Evolutionary conservation across 2,329 filamentous ascomycete genomes (phyloP).

Genomic region (Ascochyta koolunga): DNA sequence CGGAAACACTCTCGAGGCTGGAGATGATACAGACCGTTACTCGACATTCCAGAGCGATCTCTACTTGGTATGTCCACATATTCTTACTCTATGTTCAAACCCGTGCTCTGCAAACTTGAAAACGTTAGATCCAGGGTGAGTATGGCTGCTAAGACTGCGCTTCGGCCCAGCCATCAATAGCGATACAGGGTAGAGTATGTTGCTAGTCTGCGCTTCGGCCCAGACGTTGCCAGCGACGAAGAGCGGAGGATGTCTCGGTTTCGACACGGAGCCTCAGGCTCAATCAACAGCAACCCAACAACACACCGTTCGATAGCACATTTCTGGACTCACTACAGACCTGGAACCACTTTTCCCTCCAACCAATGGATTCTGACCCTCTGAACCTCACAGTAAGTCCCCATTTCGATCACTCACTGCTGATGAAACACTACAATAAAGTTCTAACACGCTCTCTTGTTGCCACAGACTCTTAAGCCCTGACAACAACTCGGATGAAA

Average conservation of each 20-base stretch:
- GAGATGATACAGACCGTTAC: background rate
- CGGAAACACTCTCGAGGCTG: background rate
- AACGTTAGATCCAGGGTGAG: background rate
- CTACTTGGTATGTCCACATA: slow-evolving; percentile 8
- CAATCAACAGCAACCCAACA: too few relatives aligned
- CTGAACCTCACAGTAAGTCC: too few relatives aligned
- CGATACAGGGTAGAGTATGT: slow-evolving; percentile 13
- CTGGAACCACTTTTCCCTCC: too few relatives aligned
- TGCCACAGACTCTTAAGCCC: too few relatives aligned
- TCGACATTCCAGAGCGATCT: background rate
- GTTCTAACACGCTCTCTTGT: too few relatives aligned
- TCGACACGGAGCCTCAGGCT: background rate
- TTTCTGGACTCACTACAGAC: too few relatives aligned
- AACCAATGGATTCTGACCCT: too few relatives aligned
- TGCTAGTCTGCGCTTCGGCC: slow-evolving; percentile 14
- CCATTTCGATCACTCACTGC: too few relatives aligned
- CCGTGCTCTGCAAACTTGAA: slow-evolving; percentile 17
- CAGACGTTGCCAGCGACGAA: slow-evolving; percentile 4
- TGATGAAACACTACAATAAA: too few relatives aligned
- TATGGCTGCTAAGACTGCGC: slow-evolving; percentile 3
- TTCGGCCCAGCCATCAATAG: background rate
- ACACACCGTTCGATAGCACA: too few relatives aligned
- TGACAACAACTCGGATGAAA: too few relatives aligned
- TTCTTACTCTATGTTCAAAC: slow-evolving; percentile 16
- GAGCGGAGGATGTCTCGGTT: background rate